Conservation (phyloP, 768 basidiomycete genomes). For the Tylopilus balloui region DNA sequence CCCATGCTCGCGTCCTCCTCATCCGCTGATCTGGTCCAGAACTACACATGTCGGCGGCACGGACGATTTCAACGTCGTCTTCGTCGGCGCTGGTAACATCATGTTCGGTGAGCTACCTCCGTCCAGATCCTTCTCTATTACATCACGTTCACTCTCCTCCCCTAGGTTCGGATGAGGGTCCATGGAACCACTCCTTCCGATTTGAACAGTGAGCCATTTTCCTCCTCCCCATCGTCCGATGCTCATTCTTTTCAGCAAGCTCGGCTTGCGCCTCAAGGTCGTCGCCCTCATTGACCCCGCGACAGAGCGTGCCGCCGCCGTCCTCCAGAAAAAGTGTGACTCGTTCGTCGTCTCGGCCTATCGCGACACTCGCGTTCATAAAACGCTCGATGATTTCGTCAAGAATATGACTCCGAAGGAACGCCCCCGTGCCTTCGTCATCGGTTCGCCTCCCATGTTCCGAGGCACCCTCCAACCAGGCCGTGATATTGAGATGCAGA, state of each 20-base stretch:
- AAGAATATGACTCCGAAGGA: conserved; percentile 60
- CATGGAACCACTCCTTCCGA: conserved; percentile 92
- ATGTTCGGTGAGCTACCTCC: conserved; percentile 75
- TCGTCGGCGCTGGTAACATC: conserved; percentile 95
- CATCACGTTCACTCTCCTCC: conserved; percentile 5
- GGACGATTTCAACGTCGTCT: conserved; percentile 88
- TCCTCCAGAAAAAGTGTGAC: conserved; percentile 85
- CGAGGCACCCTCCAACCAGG: conserved; percentile 72
- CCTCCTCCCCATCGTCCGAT: neutral
- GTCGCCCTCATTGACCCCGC: conserved; percentile 92
- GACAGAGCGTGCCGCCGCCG: conserved; percentile 70
- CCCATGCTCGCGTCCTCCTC: neutral
- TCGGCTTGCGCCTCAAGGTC: conserved; percentile 93
- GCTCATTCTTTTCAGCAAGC: conserved; percentile 55
- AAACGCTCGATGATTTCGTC: conserved; percentile 81
- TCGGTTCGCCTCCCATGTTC: conserved; percentile 93
- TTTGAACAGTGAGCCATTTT: conserved; percentile 68
- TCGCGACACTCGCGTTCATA: conserved; percentile 79
- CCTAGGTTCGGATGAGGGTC: conserved; percentile 79
- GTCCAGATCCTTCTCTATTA: neutral
- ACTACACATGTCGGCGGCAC: conserved; percentile 50
- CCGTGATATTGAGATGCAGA: conserved; percentile 83
- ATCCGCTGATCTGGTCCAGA: conserved; percentile 31
- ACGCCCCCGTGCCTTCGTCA: conserved; percentile 75
- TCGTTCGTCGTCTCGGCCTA: conserved; percentile 94